A percentile compares a stretch with the other conserved stretches of the same genome.
Evolutionary conservation across 345 rosid genomes (phyloP).

Genomic region (Cochlearia excelsa): DNA sequence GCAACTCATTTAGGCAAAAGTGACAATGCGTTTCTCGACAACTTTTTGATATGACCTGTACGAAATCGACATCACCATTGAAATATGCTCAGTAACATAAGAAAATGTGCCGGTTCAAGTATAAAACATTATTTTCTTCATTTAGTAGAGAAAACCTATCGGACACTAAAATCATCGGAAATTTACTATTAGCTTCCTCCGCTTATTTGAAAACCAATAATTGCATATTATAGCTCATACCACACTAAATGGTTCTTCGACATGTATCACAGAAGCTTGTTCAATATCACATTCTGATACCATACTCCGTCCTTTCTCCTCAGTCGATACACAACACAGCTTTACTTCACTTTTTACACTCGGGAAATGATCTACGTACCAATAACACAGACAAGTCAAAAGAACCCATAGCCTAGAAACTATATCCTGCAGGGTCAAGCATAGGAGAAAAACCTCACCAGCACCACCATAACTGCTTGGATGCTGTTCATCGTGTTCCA

Average conservation of each 20-base stretch:
- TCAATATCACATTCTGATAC: conserved; percentile 57
- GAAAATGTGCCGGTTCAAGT: conserved; percentile 3
- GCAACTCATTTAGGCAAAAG: conserved; percentile 76
- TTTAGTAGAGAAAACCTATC: neutral
- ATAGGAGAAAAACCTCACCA: conserved; percentile 37
- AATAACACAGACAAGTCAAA: neutral
- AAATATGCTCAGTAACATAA: conserved; percentile 11
- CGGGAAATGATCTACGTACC: conserved; percentile 32
- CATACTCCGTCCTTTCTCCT: conserved; percentile 78
- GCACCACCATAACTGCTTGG: conserved; percentile 17
- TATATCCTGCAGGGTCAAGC: neutral
- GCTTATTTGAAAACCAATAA: neutral
- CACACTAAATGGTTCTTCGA: conserved; percentile 69
- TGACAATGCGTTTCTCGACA: conserved; percentile 76
- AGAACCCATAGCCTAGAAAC: neutral
- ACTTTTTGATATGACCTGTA: conserved; percentile 61
- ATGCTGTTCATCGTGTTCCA: conserved; percentile 10
- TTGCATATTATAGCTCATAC: conserved; percentile 37
- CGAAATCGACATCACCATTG: conserved; percentile 10
- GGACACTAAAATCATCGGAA: neutral
- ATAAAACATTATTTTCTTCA: neutral
- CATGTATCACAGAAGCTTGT: conserved; percentile 64
- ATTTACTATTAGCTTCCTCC: neutral
- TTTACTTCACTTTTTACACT: conserved; percentile 46
- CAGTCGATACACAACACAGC: conserved; percentile 46